Evolutionary conservation across 306 rosid genomes (phyloP).

Genomic region (Rosa rugosa): DNA sequence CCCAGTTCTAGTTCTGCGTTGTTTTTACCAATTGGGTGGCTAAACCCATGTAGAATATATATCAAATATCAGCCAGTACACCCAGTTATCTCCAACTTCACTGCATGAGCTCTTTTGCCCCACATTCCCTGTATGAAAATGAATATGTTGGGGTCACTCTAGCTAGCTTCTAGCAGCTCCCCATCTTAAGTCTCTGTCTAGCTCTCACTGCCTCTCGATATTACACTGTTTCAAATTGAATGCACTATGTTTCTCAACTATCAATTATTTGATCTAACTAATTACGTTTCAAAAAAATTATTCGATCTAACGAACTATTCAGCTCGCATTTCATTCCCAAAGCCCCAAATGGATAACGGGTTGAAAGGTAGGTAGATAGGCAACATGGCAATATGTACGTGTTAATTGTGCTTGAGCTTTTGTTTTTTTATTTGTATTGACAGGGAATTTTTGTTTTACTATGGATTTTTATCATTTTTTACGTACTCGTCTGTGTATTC

Average conservation of each 20-base stretch:
- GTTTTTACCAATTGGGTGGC: slow-evolving; percentile 18
- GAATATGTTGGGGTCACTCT: neutral
- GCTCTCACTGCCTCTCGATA: neutral
- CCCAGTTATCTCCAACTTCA: slow-evolving; percentile 1
- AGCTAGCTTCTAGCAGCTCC: neutral
- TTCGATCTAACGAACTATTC: slow-evolving; percentile 19
- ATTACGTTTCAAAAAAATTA: neutral
- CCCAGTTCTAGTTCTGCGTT: neutral
- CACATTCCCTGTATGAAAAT: neutral
- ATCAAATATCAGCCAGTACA: neutral
- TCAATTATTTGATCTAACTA: neutral
- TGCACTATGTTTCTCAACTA: neutral
- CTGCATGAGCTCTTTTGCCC: neutral
- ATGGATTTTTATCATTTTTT: neutral
- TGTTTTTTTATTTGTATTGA: neutral
- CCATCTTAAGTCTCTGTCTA: slow-evolving; percentile 2
- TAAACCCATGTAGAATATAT: slow-evolving; percentile 32
- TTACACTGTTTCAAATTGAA: neutral
- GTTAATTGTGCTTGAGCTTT: neutral
- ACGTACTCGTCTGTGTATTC: neutral
- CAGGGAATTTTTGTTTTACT: neutral
- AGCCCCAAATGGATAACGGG: neutral
- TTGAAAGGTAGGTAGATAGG: neutral
- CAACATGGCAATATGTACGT: neutral
- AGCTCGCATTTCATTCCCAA: neutral